Evolutionary conservation across 176 grass and related monocot species (phyloP).

Genomic region (Paspalum vaginatum): DNA sequence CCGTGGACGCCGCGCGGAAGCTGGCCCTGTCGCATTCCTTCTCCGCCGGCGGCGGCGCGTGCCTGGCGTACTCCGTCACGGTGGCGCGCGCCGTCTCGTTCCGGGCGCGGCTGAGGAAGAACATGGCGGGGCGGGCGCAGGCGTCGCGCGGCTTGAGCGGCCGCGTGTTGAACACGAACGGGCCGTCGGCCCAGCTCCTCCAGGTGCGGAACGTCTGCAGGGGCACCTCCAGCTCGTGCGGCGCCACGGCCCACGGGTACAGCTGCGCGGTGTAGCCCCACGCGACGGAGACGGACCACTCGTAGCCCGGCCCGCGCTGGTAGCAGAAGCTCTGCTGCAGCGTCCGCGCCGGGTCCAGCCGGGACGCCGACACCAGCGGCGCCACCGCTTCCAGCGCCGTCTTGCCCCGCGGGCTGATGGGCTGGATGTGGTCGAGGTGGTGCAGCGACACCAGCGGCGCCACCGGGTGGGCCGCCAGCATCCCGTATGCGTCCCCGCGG

Average conservation of each 20-base stretch:
- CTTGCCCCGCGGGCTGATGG: conserved; percentile 45
- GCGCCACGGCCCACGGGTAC: conserved; percentile 58
- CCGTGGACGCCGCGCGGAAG: conserved; percentile 52
- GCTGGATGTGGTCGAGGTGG: conserved; percentile 75
- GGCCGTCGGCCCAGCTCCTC: conserved; percentile 59
- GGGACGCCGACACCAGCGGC: conserved; percentile 46
- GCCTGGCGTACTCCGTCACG: conserved; percentile 69
- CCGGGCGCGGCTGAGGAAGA: conserved; percentile 49
- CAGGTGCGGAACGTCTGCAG: conserved; percentile 85
- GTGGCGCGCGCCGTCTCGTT: conserved; percentile 43
- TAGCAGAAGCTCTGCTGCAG: conserved; percentile 87
- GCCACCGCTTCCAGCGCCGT: conserved; percentile 50
- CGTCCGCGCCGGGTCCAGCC: conserved; percentile 55
- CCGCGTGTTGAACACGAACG: conserved; percentile 85
- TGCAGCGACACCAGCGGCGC: conserved; percentile 84
- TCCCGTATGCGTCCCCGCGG: conserved; percentile 73
- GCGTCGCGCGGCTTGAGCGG: neutral
- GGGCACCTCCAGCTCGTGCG: conserved; percentile 60
- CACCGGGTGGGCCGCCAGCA: conserved; percentile 87
- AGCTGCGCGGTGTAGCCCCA: conserved; percentile 86
- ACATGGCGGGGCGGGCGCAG: conserved; percentile 59
- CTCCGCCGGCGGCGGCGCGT: neutral
- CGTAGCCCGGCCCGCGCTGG: conserved; percentile 53
- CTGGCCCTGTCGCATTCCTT: conserved; percentile 47
- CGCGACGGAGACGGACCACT: conserved; percentile 73